Base-by-base conservation (phyloP, 768 basidiomycete species). In the Hysterangium stoloniferum region DNA sequence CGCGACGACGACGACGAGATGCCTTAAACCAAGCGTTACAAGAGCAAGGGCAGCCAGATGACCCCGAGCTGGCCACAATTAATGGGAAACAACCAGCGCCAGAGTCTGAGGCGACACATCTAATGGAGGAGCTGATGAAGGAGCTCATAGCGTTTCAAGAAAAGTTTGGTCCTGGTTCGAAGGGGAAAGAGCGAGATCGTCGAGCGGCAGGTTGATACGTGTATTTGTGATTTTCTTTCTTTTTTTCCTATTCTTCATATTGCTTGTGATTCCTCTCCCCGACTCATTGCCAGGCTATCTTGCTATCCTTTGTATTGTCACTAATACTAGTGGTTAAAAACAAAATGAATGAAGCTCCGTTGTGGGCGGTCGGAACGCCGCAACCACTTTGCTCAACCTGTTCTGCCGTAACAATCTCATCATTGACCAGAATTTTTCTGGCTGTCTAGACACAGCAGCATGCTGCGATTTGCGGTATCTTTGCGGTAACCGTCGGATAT, bases 101-200 rank as follows among this genome's bases (percentile, higher is more conserved):
- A n/a, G 41, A 46, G n/a, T 47, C 42, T 52, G 55, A 29, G 61
- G 63, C 48, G 61, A 64, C 44, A 19, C 31, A 52, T 38, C 29
- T 86, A 70, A 88, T 95, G 84, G 91, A 92, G 62, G 88, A 86
- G 58, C 70, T 95, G 8, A 92, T 92, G 82, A 79, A 87, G 60
- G 91, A 94, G 64, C 68, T 94, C 22, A 89, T 93, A 56, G 72
- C 68, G 33, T 94, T 95, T 62, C 92, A 94, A 67, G 90, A 94
- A 63, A 75, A 79, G 49, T 93, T 87, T 67, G 86, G 86, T n/a
- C 74, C 74, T 5, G 71, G 75, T 28, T 62, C 68, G 27, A 45
- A 45, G 44, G 44, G 44, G 28, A 45, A 45, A 13, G 44, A 45
- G 44, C 33, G 17, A 17, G 28, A 31, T 9, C 28, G 33, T 15